Evolutionary conservation across 1,284 basidiomycete genomes (phyloP).

Genomic region (Irpex sp.): DNA sequence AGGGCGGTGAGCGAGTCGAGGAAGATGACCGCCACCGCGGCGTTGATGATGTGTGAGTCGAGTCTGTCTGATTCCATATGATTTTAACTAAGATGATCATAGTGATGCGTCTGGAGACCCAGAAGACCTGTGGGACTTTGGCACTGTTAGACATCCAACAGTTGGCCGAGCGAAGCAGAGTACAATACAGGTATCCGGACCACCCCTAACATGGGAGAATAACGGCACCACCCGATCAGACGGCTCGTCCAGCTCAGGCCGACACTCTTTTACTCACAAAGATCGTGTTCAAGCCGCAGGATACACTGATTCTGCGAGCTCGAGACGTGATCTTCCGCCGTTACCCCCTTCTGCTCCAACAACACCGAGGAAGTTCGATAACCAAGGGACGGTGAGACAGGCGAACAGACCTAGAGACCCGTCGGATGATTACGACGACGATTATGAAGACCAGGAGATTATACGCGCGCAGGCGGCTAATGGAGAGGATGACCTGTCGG

Average conservation of each 20-base stretch:
- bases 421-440: slow-evolving; percentile 62
- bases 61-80: neutral
- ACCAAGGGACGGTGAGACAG: slow-evolving; percentile 63
- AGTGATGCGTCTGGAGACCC: slow-evolving; percentile 51
- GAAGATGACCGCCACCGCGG: slow-evolving; percentile 58
- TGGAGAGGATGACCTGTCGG: slow-evolving; percentile 63
- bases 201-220: slow-evolving; percentile 72
- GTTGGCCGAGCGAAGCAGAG: slow-evolving; percentile 54
- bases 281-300: slow-evolving; percentile 22
- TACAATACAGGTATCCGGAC: slow-evolving; percentile 54
- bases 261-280: slow-evolving; percentile 24
- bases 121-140: slow-evolving; percentile 94
- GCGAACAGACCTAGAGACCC: slow-evolving; percentile 33
- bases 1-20: slow-evolving; percentile 73
- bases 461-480: slow-evolving; percentile 25
- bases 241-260: slow-evolving; percentile 28
- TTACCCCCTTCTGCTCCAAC: slow-evolving; percentile 39
- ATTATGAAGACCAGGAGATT: slow-evolving; percentile 52
- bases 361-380: slow-evolving; percentile 42
- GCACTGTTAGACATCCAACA: slow-evolving; percentile 76
- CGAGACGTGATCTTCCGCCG: slow-evolving; percentile 57
- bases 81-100: slow-evolving; percentile 10
- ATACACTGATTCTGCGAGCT: slow-evolving; percentile 35
- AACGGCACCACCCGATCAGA: slow-evolving; percentile 45
- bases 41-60: slow-evolving; percentile 54